A percentile compares a stretch with the other conserved stretches of the same genome.
Evolutionary conservation across 2,329 filamentous ascomycete species (phyloP).

Genomic region (Botrytis deweyae): DNA sequence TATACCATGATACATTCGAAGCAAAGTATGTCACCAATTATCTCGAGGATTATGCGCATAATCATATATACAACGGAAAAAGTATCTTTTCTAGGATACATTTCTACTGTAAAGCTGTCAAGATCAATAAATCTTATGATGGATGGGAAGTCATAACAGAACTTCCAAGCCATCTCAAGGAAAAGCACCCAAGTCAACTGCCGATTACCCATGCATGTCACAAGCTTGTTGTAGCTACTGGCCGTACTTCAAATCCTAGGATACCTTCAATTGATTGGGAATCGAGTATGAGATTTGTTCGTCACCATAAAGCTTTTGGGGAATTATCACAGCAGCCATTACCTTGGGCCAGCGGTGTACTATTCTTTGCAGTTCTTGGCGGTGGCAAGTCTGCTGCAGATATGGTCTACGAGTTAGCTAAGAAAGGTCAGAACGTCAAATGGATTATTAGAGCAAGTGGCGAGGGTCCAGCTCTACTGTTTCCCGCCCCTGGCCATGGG

Average conservation of each 20-base stretch:
- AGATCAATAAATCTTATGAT: slow-evolving; percentile 28
- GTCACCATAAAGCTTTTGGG: slow-evolving; percentile 22
- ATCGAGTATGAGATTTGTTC: background rate
- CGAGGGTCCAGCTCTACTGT: slow-evolving; percentile 16
- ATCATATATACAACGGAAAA: slow-evolving; percentile 25
- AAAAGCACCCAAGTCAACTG: background rate
- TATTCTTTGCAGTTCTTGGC: slow-evolving; percentile 19
- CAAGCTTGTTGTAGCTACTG: slow-evolving; percentile 8
- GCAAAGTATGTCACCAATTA: slow-evolving; percentile 37
- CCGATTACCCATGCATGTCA: background rate
- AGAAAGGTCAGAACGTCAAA: slow-evolving; percentile 1
- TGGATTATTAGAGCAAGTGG: slow-evolving; percentile 20
- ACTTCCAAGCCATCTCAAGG: background rate
- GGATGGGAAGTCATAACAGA: slow-evolving; percentile 25
- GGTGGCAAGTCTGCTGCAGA: slow-evolving; percentile 17
- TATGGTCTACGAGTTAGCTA: slow-evolving; percentile 17
- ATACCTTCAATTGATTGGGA: background rate
- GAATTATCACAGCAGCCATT: slow-evolving; percentile 1
- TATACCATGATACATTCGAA: slow-evolving; percentile 34
- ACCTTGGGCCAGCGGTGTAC: background rate
- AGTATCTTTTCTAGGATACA: slow-evolving; percentile 33
- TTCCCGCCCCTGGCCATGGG: background rate
- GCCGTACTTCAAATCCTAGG: background rate
- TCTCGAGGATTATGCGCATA: slow-evolving; percentile 33
- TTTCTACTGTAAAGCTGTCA: slow-evolving; percentile 29